Conservation (phyloP, 306 rosid genomes). For the Canavalia gladiata region DNA sequence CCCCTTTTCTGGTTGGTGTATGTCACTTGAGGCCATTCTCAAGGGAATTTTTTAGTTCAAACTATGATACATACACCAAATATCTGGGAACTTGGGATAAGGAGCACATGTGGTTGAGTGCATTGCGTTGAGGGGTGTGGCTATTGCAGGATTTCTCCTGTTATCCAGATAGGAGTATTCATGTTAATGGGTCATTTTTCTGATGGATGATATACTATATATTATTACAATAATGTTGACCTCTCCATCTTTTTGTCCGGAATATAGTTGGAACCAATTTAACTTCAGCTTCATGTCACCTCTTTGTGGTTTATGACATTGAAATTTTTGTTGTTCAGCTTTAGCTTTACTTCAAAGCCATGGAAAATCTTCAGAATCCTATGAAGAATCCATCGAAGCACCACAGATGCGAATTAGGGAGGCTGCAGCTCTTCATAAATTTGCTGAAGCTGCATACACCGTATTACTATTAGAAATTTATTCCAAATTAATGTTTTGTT, state of each 20-base stretch:
- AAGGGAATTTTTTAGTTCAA: neutral
- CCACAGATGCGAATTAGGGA: slow-evolving; percentile 71
- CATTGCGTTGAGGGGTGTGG: neutral
- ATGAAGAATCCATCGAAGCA: slow-evolving; percentile 60
- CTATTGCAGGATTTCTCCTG: slow-evolving; percentile 26
- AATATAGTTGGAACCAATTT: neutral
- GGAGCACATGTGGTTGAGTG: neutral
- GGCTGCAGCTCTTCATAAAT: slow-evolving; percentile 87
- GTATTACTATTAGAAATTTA: slow-evolving; percentile 52
- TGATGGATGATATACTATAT: neutral
- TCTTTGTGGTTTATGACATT: slow-evolving; percentile 37
- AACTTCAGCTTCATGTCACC: slow-evolving; percentile 14
- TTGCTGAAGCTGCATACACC: slow-evolving; percentile 97
- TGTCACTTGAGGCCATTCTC: slow-evolving; percentile 7
- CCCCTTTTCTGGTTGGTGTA: neutral
- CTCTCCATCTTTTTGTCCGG: neutral
- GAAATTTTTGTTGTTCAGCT: slow-evolving; percentile 63
- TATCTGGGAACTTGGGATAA: neutral
- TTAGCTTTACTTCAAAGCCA: slow-evolving; percentile 80
- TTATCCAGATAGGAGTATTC: slow-evolving; percentile 8
- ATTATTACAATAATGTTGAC: neutral
- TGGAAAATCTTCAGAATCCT: slow-evolving; percentile 54
- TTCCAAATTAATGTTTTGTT: slow-evolving; percentile 13
- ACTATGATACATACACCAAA: neutral
- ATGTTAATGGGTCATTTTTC: neutral